A percentile compares a stretch with the other conserved stretches of the same genome.
Conservation (phyloP, 805 yeast species). For the Phaffomyces antillensis region DNA sequence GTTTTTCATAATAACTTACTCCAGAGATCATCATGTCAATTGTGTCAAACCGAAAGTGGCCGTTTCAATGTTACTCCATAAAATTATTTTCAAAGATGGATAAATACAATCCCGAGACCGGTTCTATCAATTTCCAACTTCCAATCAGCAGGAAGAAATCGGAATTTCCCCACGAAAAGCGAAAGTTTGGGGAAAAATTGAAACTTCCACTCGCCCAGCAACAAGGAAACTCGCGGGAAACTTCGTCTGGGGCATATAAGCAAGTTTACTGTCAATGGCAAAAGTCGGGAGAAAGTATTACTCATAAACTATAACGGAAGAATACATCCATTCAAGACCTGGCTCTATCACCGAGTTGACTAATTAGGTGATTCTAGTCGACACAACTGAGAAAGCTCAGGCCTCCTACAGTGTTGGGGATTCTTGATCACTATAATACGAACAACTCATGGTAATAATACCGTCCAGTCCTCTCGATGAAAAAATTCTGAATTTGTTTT, state of each 20-base stretch:
- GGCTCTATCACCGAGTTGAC: not conserved
- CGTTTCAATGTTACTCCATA: too few species aligned
- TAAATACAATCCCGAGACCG: too few species aligned
- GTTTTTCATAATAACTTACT: too few species aligned
- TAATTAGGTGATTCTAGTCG: too few species aligned
- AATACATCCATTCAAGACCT: not conserved
- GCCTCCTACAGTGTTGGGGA: not conserved
- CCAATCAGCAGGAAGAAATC: not conserved
- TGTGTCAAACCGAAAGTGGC: too few species aligned
- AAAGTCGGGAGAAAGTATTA: not conserved
- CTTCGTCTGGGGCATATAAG: not conserved
- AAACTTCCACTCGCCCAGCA: not conserved
- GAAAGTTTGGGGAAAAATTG: too few species aligned
- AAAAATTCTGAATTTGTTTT: too few species aligned
- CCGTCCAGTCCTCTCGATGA: too few species aligned
- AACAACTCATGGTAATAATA: too few species aligned
- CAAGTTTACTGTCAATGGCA: not conserved
- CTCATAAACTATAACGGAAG: not conserved
- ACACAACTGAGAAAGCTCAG: too few species aligned
- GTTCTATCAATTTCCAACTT: not conserved
- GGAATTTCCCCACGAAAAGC: conserved; percentile 1
- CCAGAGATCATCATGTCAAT: too few species aligned
- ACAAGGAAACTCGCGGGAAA: not conserved
- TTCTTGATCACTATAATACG: not conserved
- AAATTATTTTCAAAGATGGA: too few species aligned